Conservation (phyloP, 305 asterid species). For the Coffea humblotiana region DNA sequence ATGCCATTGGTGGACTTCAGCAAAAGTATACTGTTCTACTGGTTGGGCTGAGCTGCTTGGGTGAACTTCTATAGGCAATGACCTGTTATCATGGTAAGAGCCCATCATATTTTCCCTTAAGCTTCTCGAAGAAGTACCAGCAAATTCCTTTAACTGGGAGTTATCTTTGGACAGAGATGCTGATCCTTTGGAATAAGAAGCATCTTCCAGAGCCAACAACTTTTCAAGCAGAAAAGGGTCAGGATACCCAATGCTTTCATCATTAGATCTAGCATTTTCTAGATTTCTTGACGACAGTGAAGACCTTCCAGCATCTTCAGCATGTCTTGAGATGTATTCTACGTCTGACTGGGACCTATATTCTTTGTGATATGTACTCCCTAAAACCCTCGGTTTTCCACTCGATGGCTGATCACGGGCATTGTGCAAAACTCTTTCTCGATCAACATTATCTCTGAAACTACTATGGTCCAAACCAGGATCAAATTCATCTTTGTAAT, state of each 20-base stretch:
- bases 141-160: slow-evolving; percentile 21
- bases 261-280: neutral
- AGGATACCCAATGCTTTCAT: slow-evolving; percentile 19
- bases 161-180: slow-evolving; percentile 17
- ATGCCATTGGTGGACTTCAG: slow-evolving; percentile 17
- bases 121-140: slow-evolving; percentile 15
- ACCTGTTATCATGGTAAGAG: slow-evolving; percentile 19
- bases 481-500: slow-evolving; percentile 13
- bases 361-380: neutral
- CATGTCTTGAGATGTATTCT: slow-evolving; percentile 4
- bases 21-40: slow-evolving; percentile 5
- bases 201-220: slow-evolving; percentile 22
- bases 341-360: slow-evolving; percentile 1
- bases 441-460: slow-evolving; percentile 7
- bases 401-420: neutral
- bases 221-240: slow-evolving; percentile 24
- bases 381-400: neutral
- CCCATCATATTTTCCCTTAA: slow-evolving; percentile 20
- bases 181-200: slow-evolving; percentile 17
- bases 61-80: slow-evolving; percentile 14
- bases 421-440: neutral
- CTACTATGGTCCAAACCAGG: slow-evolving; percentile 17
- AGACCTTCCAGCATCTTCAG: slow-evolving; percentile 1
- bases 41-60: slow-evolving; percentile 18
- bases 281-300: neutral